phyloP scores from a whole-genome alignment of 2,329 filamentous ascomycete genomes.

The Ophiostoma sp. region DNA sequence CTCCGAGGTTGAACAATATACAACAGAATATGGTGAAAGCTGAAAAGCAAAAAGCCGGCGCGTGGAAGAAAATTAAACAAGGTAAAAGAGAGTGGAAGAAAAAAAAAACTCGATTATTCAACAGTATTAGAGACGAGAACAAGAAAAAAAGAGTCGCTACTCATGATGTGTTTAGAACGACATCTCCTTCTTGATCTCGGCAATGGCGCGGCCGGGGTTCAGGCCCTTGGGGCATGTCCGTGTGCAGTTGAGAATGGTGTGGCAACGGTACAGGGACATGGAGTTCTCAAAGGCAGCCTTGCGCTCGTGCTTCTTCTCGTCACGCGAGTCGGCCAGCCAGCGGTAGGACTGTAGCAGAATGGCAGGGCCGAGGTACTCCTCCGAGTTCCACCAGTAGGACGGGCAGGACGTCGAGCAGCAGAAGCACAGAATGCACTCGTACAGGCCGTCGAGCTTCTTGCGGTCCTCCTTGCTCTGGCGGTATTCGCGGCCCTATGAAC shows the following conservation, averaged over 20 bases:
- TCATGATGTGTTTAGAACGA: conserved; percentile 44
- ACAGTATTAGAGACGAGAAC: background rate
- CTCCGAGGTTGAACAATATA: background rate
- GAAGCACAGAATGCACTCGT: conserved; percentile 98
- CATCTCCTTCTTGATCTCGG: conserved; percentile 98
- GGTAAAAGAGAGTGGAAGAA: background rate
- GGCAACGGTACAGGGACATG: conserved; percentile 98
- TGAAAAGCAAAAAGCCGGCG: background rate
- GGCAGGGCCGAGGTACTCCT: conserved; percentile 96
- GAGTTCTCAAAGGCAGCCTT: conserved; percentile 93
- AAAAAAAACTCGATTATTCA: background rate
- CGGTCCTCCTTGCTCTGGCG: conserved; percentile 88
- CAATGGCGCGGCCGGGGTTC: conserved; percentile 92
- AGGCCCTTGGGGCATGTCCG: conserved; percentile 96
- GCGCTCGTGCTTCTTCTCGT: conserved; percentile 81
- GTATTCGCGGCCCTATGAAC: conserved; percentile 74
- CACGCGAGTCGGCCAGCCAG: conserved; percentile 92
- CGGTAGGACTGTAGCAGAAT: conserved; percentile 96
- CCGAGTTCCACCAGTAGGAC: conserved; percentile 99
- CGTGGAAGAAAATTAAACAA: background rate
- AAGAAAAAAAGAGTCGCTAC: background rate
- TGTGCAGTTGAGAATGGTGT: conserved; percentile 99
- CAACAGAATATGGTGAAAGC: conserved; percentile 12
- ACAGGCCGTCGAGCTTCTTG: conserved; percentile 93
- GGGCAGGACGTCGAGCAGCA: conserved; percentile 99